Evolutionary conservation across 495 filamentous ascomycete species (phyloP), one percentile per base, ranked within the genome.

Genomic region (Talaromyces nanjingensis): DNA sequence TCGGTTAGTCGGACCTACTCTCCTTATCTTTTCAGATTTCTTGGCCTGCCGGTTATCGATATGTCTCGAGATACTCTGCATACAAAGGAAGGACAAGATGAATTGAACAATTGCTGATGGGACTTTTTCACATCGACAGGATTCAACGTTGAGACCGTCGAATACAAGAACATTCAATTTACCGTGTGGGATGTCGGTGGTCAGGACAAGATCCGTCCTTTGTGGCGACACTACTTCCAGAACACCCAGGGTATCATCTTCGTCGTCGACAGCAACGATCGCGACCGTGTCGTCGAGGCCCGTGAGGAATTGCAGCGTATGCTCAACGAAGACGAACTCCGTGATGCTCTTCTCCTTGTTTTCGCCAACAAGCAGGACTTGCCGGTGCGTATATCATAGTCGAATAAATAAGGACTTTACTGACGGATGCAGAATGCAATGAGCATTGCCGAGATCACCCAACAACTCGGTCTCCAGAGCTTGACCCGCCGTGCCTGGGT

Each of bases 331-430:
- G 94, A 99, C 74, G 94, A 99, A 82, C 87, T 99, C 72, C 86
- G 94, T 73, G 94, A 99, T 81, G 94, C 94, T 69, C 86, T 97
- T 70, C 88, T 99, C 69, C 81, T 99, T 77, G 96, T 99, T 67
- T 99, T 99, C 73, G 94, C 94, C 83, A 99, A 99, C 90, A 99
- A 99, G 85, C 94, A 99, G 84, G 94, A 99, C 96, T 79, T 99
- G 83, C 94, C 94, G 56, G 93, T 97, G 83, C 76, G 92, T 76
- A 62, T 6, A 47, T 24, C 39, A 29, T 49, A 18, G 52, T 25
- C n/a, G 42, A 49, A 9, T 49, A 22, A 9, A 20, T 2, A 20
- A 49, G 70, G 65, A 58, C 60, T 66, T 52, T 66, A 60, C 59
- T 62, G 18, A 65, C 59, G 64, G 47, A 24, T 67, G 55, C 71